phyloP scores from a whole-genome alignment of 192 early-diverging fungal species.

The Anaeromyces robustus region DNA sequence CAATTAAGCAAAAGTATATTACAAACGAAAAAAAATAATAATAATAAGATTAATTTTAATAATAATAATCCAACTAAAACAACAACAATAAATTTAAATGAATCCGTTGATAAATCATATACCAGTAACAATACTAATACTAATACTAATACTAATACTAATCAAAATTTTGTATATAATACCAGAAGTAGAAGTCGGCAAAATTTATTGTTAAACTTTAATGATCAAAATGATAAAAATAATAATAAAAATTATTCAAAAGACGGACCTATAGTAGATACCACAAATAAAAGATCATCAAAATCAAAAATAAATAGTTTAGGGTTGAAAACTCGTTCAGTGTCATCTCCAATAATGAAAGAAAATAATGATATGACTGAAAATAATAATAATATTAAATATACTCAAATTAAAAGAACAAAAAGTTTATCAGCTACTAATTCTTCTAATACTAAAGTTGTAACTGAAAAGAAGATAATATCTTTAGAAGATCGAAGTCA shows the following conservation, averaged over 20 bases:
- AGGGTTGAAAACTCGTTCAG: background rate
- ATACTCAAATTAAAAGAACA: background rate
- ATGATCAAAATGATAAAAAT: background rate
- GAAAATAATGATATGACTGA: background rate
- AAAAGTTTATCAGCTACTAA: background rate
- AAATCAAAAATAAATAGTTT: background rate
- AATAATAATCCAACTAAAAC: background rate
- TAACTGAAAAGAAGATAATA: no score
- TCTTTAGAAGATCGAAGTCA: no score
- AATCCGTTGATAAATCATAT: background rate
- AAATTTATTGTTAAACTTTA: background rate
- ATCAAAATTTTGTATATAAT: background rate
- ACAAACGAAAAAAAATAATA: background rate
- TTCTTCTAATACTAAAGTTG: no score
- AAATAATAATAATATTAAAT: background rate
- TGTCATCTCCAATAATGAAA: background rate
- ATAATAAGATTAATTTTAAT: background rate
- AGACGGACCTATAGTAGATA: background rate
- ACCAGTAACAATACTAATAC: background rate
- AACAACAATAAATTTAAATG: background rate
- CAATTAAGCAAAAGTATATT: background rate
- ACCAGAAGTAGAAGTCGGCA: background rate
- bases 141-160: background rate
- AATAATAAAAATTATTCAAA: background rate
- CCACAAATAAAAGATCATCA: background rate